Evolutionary conservation across 2,329 filamentous ascomycete genomes (phyloP).

Genomic region (Myotisia sp.): DNA sequence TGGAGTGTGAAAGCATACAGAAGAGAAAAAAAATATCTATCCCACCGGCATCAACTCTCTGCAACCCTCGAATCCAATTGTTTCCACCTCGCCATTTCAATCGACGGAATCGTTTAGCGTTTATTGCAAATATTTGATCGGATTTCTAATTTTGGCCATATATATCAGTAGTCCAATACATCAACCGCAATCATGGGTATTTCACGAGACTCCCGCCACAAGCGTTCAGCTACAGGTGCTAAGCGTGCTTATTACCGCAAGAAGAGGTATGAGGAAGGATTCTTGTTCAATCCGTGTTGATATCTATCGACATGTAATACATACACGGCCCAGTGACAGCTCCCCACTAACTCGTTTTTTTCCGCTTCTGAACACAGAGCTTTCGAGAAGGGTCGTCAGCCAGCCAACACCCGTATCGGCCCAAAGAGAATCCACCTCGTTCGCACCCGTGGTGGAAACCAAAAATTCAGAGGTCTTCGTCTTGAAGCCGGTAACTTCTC

Average conservation of each 20-base stretch:
- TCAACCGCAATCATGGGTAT: constrained; percentile 92
- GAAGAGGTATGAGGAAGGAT: constrained; percentile 37
- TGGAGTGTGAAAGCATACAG: constrained; percentile 1
- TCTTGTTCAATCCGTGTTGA: background rate
- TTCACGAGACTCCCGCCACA: constrained; percentile 99
- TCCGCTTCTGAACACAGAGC: constrained; percentile 54
- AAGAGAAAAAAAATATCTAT: no score
- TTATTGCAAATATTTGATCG: background rate
- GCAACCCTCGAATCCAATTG: background rate
- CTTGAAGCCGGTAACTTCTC: constrained; percentile 99
- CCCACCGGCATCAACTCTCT: no score
- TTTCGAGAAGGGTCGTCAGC: constrained; percentile 99
- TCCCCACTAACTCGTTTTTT: background rate
- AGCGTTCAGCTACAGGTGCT: constrained; percentile 97
- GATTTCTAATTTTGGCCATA: background rate
- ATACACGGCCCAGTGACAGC: background rate
- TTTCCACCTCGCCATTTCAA: background rate
- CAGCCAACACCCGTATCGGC: constrained; percentile 98
- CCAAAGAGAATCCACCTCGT: constrained; percentile 92
- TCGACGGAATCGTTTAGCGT: background rate
- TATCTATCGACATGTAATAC: constrained; percentile 5
- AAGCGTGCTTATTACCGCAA: constrained; percentile 84
- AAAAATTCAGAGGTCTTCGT: constrained; percentile 98
- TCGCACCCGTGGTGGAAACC: constrained; percentile 95
- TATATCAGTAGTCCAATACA: constrained; percentile 33